These are phyloP conservation scores for Umbelopsis sp. DNA, from an alignment of 192 early-diverging fungal species.

Conservation along the genomic window DNA sequence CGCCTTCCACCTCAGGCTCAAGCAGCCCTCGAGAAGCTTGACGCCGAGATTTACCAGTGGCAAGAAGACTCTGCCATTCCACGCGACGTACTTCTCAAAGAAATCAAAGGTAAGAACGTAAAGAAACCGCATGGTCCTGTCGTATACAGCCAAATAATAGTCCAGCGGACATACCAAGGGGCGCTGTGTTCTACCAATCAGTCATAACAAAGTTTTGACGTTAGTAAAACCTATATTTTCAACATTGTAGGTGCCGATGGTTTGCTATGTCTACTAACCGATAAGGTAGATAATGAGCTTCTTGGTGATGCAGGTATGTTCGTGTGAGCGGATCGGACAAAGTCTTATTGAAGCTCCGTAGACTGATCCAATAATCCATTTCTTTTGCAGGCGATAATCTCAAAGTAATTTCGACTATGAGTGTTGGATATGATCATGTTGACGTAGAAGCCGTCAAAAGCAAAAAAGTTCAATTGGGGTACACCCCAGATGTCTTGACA, in stretches of 20 bases:
- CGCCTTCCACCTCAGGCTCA: conserved; percentile 34
- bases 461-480: conserved; percentile 65
- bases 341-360: conserved; percentile 4
- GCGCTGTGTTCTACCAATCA: too few relatives aligned
- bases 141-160: too few relatives aligned
- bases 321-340: neutral
- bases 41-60: conserved; percentile 61
- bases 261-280: conserved; percentile 69
- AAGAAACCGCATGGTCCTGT: neutral
- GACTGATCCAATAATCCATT: neutral
- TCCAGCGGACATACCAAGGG: too few relatives aligned
- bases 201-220: too few relatives aligned
- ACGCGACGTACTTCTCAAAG: conserved; percentile 50
- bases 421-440: conserved; percentile 86
- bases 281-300: conserved; percentile 74
- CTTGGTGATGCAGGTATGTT: conserved; percentile 63
- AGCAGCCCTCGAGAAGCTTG: conserved; percentile 21
- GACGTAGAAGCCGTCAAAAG: conserved; percentile 54
- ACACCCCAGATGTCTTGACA: conserved; percentile 88
- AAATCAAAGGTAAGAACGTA: conserved; percentile 40
- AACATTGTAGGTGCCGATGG: conserved; percentile 48
- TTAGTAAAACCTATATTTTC: too few relatives aligned
- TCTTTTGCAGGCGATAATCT: conserved; percentile 47
- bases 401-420: conserved; percentile 76
- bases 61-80: conserved; percentile 50